Evolutionary conservation across 2,329 filamentous ascomycete genomes (phyloP).

Genomic region (Ophidiomyces ophidiicola): DNA sequence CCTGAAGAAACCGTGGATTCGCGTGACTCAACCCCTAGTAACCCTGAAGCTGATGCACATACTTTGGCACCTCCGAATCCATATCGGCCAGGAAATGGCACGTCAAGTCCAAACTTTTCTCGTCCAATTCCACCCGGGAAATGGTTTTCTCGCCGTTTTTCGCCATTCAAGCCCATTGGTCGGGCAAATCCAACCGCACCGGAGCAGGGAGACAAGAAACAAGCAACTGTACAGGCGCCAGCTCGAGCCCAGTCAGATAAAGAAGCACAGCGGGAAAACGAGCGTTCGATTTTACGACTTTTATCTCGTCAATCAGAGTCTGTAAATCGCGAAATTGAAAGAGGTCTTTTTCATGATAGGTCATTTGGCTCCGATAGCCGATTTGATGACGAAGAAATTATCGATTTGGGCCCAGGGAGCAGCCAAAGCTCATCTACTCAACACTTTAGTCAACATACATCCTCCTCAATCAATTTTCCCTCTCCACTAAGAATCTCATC

Average conservation of each 20-base stretch:
- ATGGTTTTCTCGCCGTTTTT: slow-evolving; percentile 6
- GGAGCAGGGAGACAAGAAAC: not conserved
- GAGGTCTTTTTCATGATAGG: not conserved
- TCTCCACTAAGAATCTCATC: slow-evolving; percentile 11
- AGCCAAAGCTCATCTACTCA: slow-evolving; percentile 15
- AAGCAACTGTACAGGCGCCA: not conserved
- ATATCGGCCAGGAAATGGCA: slow-evolving; percentile 1
- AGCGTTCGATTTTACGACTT: not conserved
- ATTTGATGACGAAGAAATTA: not conserved
- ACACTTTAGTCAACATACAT: slow-evolving; percentile 12
- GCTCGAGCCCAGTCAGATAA: not conserved
- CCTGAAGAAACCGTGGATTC: not conserved
- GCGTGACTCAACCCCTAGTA: not conserved
- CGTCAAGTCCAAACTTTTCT: slow-evolving; percentile 14
- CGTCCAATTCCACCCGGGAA: slow-evolving; percentile 10
- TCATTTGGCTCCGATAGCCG: slow-evolving; percentile 4
- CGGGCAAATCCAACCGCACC: not conserved
- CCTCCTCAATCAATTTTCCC: slow-evolving; percentile 11
- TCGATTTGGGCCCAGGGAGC: slow-evolving; percentile 14
- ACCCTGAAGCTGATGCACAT: not conserved
- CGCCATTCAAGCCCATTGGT: slow-evolving; percentile 4
- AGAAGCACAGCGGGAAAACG: slow-evolving; percentile 2
- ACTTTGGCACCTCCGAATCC: not conserved
- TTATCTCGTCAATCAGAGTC: slow-evolving; percentile 4
- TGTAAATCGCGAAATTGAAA: slow-evolving; percentile 4